These are phyloP conservation scores for Malassezia pachydermatis DNA, from an alignment of 1,284 basidiomycete genomes.

Conservation along the genomic window DNA sequence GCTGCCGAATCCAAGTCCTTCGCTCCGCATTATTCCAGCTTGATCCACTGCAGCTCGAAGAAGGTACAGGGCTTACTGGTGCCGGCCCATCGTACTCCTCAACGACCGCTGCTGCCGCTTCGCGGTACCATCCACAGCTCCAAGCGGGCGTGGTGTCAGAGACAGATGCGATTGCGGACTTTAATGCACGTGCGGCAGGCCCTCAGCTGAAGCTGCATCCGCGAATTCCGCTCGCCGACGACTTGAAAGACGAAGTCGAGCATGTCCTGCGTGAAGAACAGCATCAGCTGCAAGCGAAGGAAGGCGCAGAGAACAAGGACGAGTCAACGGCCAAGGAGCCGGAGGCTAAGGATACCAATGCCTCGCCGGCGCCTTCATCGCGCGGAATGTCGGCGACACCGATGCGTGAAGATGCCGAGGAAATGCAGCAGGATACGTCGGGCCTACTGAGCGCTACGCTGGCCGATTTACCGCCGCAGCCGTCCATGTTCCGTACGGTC, in stretches of 20 bases:
- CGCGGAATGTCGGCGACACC: neutral
- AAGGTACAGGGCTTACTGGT: conserved; percentile 45
- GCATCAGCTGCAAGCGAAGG: conserved; percentile 1
- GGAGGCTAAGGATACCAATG: neutral
- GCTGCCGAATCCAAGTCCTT: conserved; percentile 67
- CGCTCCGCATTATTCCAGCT: conserved; percentile 36
- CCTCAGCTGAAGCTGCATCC: conserved; percentile 44
- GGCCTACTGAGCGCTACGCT: conserved; percentile 55
- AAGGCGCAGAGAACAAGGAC: neutral
- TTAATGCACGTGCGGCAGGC: conserved; percentile 38
- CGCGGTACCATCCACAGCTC: conserved; percentile 20
- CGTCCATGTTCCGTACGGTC: conserved; percentile 68
- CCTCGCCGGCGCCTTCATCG: neutral
- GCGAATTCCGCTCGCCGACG: conserved; percentile 34
- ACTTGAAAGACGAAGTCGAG: conserved; percentile 37
- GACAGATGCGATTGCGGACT: conserved; percentile 38
- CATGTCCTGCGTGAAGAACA: conserved; percentile 33
- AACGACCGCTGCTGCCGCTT: neutral
- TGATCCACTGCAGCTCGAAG: conserved; percentile 35
- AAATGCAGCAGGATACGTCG: conserved; percentile 7
- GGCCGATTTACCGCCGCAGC: conserved; percentile 63
- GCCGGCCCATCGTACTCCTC: conserved; percentile 30
- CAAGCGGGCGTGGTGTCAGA: conserved; percentile 30
- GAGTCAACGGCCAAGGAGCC: neutral
- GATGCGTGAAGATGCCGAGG: conserved; percentile 3